Percentiles rank a stretch among this genome's conserved stretches.
Evolutionary conservation across 305 asterid species (phyloP).

Genomic region (Andrographis paniculata): DNA sequence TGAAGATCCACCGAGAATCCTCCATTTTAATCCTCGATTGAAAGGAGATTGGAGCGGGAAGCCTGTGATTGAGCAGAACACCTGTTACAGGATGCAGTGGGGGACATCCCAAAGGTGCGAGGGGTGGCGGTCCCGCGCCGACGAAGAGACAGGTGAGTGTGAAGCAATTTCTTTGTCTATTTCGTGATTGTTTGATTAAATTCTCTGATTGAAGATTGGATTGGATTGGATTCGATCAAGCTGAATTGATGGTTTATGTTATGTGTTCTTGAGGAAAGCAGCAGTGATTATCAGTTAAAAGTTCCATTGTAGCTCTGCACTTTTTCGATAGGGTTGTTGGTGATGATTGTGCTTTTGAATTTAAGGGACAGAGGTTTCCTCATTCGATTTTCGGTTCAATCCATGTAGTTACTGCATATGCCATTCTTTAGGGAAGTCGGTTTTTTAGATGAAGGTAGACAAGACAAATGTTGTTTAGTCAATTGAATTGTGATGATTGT

Average conservation of each 20-base stretch:
- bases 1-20: constrained; percentile 88
- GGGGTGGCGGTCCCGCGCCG: constrained; percentile 72
- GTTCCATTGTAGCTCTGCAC: too few relatives aligned
- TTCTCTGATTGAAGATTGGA: constrained; percentile 1
- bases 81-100: constrained; percentile 98
- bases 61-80: constrained; percentile 88
- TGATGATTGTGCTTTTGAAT: too few relatives aligned
- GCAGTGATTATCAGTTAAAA: neutral
- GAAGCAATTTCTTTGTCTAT: neutral
- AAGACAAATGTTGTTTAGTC: too few relatives aligned
- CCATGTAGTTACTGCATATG: too few relatives aligned
- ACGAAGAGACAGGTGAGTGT: constrained; percentile 83
- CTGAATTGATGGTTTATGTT: neutral
- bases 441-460: too few relatives aligned
- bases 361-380: too few relatives aligned
- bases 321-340: too few relatives aligned
- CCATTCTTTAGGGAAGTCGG: too few relatives aligned
- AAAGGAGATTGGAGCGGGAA: constrained; percentile 96
- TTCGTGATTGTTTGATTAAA: neutral
- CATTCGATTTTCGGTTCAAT: too few relatives aligned
- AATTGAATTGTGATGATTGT: too few relatives aligned
- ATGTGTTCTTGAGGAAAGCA: neutral
- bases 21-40: constrained; percentile 81
- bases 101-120: constrained; percentile 80
- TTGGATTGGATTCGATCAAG: neutral